Conservation (phyloP, 1,284 basidiomycete genomes). For the Cutaneotrichosporon spelunceum region DNA sequence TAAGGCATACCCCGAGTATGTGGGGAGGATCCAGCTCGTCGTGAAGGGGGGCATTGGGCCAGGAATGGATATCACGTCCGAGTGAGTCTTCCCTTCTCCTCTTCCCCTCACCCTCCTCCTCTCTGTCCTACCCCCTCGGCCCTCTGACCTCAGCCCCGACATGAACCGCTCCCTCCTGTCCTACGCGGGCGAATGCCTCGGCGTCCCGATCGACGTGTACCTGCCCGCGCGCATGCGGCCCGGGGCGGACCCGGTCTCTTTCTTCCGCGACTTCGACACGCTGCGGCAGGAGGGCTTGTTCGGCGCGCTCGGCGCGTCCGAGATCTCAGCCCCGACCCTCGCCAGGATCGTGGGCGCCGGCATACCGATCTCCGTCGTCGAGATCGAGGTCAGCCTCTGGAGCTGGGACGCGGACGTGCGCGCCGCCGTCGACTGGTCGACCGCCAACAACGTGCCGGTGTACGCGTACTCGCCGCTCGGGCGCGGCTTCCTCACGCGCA, state of each 20-base stretch:
- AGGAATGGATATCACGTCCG: conserved; percentile 17
- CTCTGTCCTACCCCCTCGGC: not conserved
- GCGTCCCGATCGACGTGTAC: conserved; percentile 56
- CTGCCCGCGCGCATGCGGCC: conserved; percentile 25
- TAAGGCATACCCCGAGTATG: conserved; percentile 57
- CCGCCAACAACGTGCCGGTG: conserved; percentile 57
- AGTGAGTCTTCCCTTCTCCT: conserved; percentile 14
- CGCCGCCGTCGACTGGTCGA: conserved; percentile 49
- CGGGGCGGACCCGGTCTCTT: conserved; percentile 12
- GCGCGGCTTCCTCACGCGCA: conserved; percentile 60
- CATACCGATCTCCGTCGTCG: conserved; percentile 53
- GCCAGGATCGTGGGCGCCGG: not conserved
- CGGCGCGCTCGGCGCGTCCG: conserved; percentile 34
- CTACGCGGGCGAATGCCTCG: conserved; percentile 50
- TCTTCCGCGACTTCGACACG: conserved; percentile 17
- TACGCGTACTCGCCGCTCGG: conserved; percentile 63
- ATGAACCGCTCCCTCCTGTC: conserved; percentile 54
- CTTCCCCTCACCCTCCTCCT: not conserved
- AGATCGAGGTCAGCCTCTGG: conserved; percentile 60
- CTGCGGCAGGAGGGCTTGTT: conserved; percentile 40
- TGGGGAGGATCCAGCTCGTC: conserved; percentile 57
- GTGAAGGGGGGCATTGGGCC: conserved; percentile 54
- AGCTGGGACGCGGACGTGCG: conserved; percentile 54
- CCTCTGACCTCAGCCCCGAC: conserved; percentile 43
- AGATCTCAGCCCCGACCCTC: conserved; percentile 25